Conservation (phyloP, 768 basidiomycete genomes). For the Lactifluus echinatus region DNA sequence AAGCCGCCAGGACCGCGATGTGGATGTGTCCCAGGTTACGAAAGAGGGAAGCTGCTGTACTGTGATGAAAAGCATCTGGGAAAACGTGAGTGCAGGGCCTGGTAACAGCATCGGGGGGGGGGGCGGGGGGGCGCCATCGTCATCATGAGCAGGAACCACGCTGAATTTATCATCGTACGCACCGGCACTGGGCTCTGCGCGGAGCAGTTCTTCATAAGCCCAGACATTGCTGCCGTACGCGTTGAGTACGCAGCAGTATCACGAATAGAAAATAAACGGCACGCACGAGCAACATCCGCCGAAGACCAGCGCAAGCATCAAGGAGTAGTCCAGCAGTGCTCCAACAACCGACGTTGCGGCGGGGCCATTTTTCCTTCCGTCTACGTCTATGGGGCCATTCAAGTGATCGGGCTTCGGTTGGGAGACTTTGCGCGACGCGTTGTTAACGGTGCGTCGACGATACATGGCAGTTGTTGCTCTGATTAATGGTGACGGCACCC, state of each 20-base stretch:
- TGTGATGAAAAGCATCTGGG: constrained; percentile 75
- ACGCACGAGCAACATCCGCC: constrained; percentile 80
- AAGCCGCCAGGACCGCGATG: constrained; percentile 23
- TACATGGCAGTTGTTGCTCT: constrained; percentile 9
- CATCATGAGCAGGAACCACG: too few relatives aligned
- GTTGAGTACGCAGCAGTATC: background rate
- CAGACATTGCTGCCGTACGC: constrained; percentile 52
- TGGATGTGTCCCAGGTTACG: constrained; percentile 29
- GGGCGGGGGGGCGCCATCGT: background rate
- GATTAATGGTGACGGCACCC: background rate
- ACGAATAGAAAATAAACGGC: background rate
- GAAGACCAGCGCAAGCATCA: constrained; percentile 54
- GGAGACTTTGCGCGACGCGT: background rate
- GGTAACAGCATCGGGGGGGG: background rate
- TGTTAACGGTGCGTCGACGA: constrained; percentile 10
- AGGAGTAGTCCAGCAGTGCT: constrained; percentile 30
- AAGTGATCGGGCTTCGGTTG: background rate
- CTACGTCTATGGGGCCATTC: background rate
- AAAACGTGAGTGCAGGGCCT: constrained; percentile 80
- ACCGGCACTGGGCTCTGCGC: constrained; percentile 63
- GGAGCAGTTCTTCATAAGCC: constrained; percentile 67
- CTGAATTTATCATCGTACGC: constrained; percentile 9
- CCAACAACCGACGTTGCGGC: constrained; percentile 14
- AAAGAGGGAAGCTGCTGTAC: constrained; percentile 58
- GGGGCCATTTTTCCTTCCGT: background rate